Base-by-base conservation (phyloP, 1,284 basidiomycete genomes). In the Sparassis latifolia region DNA sequence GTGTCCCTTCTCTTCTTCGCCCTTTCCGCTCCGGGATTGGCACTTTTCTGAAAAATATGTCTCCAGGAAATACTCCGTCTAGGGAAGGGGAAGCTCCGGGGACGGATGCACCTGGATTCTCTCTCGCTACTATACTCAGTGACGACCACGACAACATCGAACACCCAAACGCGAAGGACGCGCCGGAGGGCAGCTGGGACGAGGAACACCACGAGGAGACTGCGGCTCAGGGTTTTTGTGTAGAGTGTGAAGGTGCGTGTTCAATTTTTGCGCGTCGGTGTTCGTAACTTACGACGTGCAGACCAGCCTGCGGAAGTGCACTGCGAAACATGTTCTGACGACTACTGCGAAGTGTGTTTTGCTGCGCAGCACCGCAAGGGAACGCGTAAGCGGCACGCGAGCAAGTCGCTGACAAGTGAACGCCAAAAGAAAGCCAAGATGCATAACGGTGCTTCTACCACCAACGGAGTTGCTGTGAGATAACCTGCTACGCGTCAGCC, bases 301-400 rank as follows among this genome's bases (percentile, higher is more conserved):
- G 88, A 91, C 70, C 89, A 91, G 67, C 87, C 89, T 50, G 84
- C 86, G 5, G 79, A 88, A 60, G 60, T 90, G 12, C 66, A 72
- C 45, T 91, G 89, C 58, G 80, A 84, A 61, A 73, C 76, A 7
- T 91, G 89, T 62, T 67, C 59, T 5, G 88, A 91, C 63, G 67
- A 74, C 35, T 91, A 82, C 60, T 91, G 89, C 55, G 84, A 89
- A 63, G 88, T 91, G 28, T 91, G 89, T 69, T 91, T 86, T 64
- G 77, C 84, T 9, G 78, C 87, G 0, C 86, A 87, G 61, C 89
- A 91, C 65, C 73, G 88, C 45, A 91, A 90, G 59, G 89, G 89
- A 12, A 74, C 80, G 3, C 75, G 89, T 44, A 89, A 84, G 66
- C 64, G 65, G 42, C 89, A 91, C 64, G 66, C 67, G 3, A 71